Base-by-base conservation (phyloP, 495 filamentous ascomycete species). In the Talaromyces trachyspermus region DNA sequence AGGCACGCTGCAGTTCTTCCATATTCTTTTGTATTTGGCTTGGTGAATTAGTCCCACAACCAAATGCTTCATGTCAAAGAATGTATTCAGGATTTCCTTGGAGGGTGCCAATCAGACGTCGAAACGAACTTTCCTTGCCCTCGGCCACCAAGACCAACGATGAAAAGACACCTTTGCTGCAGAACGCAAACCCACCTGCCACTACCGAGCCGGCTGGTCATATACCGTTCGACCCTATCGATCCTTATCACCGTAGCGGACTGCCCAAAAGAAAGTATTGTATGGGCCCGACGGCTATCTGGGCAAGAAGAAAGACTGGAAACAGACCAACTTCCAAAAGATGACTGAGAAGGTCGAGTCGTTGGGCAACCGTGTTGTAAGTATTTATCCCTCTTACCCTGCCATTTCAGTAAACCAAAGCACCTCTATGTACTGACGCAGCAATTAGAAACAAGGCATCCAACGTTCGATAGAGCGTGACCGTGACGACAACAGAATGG, bases 201-300 rank as follows among this genome's bases (percentile, higher is more conserved):
- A n/a, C n/a, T n/a, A n/a, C n/a, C n/a, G n/a, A n/a, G n/a, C n/a
- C n/a, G n/a, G n/a, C n/a, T n/a, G n/a, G n/a, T n/a, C 30, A 46
- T 30, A 30, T 46, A 14, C 44, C 44, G 2, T 46, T 46, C 37
- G 44, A 46, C 25, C 44, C 44, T 20, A 36, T 46, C 4, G 44
- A 46, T 11, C 44, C 44, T 18, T 46, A 46, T 15, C 44, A 46
- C 18, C 44, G 12, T 15, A 46, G 44, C 29, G 44, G 44, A 8
- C 27, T 36, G 19, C 44, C 44, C 11, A 46, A 46, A 46, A 46
- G 32, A 46, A 46, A 30, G 30, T 33, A 2, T n/a, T 46, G 11
- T 46, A 46, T 17, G 44, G 44, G 24, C 44, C 44, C 25, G 44
- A 36, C 23, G 44, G 44, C 44, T 46, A 46, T n/a, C 30, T 46